Percentiles rank a stretch among this genome's conserved stretches.
phyloP scores from a whole-genome alignment of 2,329 filamentous ascomycete species.

The Aureobasidium musti region DNA sequence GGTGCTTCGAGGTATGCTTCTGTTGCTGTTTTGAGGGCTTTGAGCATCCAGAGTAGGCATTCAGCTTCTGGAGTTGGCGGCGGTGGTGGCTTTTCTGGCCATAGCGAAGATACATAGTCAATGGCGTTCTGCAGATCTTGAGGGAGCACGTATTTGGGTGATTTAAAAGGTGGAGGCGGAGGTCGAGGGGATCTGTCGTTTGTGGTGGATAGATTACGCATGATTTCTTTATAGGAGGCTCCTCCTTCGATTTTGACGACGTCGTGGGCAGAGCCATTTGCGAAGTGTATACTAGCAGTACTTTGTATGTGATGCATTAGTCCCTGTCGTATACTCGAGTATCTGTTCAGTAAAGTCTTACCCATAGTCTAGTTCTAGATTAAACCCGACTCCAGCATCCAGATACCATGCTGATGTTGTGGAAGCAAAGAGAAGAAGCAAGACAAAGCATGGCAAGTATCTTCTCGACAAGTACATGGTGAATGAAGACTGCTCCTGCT shows the following conservation, averaged over 20 bases:
- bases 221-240: neutral
- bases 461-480: neutral
- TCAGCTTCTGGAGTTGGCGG: neutral
- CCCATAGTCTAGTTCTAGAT: neutral
- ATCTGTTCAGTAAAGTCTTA: too few relatives aligned
- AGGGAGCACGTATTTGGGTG: neutral
- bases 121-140: neutral
- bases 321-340: too few relatives aligned
- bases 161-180: neutral
- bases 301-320: neutral
- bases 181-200: neutral
- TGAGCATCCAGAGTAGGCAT: neutral
- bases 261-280: neutral
- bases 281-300: neutral
- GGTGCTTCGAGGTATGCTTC: neutral
- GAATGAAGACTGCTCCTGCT: neutral
- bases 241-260: neutral
- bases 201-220: neutral
- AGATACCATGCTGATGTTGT: neutral
- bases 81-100: neutral
- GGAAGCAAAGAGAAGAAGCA: neutral
- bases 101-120: neutral
- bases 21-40: neutral
- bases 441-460: neutral
- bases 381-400: neutral